These are phyloP conservation scores for Hyphopichia burtonii DNA, from an alignment of 1,139 yeast genomes.

Conservation along the genomic window DNA sequence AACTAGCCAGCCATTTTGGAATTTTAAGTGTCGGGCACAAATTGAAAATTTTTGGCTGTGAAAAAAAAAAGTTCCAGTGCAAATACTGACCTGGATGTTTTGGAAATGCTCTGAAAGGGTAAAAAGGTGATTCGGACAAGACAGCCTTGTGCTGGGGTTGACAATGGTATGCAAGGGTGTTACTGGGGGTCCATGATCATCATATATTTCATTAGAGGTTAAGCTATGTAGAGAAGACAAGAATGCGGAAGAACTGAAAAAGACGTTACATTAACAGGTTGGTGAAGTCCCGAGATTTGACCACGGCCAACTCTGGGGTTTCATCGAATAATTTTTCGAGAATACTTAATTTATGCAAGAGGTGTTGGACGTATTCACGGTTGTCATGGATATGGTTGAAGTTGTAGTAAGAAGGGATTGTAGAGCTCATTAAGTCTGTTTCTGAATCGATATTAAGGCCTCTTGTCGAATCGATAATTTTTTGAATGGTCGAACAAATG, in stretches of 20 bases:
- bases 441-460: not conserved
- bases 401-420: not conserved
- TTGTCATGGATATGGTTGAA: conserved; percentile 4
- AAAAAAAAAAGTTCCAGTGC: not conserved
- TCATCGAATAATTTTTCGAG: conserved; percentile 7
- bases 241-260: no score
- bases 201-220: no score
- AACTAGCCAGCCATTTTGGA: not conserved
- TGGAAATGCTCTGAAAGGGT: not conserved
- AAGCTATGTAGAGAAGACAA: no score
- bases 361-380: conserved; percentile 11
- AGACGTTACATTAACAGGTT: conserved; percentile 5
- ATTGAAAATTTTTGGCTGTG: not conserved
- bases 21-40: not conserved
- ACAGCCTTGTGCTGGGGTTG: no score
- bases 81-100: not conserved
- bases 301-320: conserved; percentile 10
- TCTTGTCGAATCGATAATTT: not conserved
- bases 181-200: no score
- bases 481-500: not conserved
- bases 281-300: conserved; percentile 14
- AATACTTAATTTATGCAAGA: conserved; percentile 10
- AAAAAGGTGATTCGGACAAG: not conserved
- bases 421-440: not conserved
- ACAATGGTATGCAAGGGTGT: no score